These are phyloP conservation scores for Barnettozyma californica DNA, from an alignment of 805 yeast genomes.

Conservation along the genomic window DNA sequence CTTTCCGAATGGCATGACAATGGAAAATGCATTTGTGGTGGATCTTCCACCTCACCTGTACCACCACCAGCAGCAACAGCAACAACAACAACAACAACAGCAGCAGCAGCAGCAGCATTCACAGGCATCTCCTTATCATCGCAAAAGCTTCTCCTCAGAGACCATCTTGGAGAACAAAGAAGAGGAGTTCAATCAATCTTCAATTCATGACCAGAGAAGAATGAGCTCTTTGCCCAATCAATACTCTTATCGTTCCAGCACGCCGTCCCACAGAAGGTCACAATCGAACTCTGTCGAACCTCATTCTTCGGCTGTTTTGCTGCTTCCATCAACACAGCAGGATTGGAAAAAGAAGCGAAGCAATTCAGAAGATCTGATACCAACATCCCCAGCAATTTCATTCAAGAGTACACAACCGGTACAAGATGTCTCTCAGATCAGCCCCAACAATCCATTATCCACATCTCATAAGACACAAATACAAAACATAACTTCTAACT, in stretches of 20 bases:
- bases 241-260: conserved; percentile 6
- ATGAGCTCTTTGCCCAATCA: conserved; percentile 17
- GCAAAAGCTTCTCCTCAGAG: conserved; percentile 17
- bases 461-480: not conserved
- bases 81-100: not conserved
- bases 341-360: conserved; percentile 4
- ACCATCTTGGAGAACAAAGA: conserved; percentile 23
- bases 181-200: conserved; percentile 14
- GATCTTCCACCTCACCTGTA: conserved; percentile 34
- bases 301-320: conserved; percentile 21
- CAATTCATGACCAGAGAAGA: conserved; percentile 9
- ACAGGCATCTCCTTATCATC: not conserved
- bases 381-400: not conserved
- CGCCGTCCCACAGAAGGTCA: conserved; percentile 20
- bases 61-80: not conserved
- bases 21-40: conserved; percentile 59
- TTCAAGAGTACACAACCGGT: not conserved
- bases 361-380: not conserved
- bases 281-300: conserved; percentile 23
- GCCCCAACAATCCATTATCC: not conserved
- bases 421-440: not conserved
- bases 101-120: conserved; percentile 2
- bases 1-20: conserved; percentile 64
- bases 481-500: not conserved
- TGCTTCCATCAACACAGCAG: conserved; percentile 18